A percentile compares a stretch with the other conserved stretches of the same genome.
Evolutionary conservation across 257 asterid genomes (phyloP).

Genomic region (Scutellaria minor): DNA sequence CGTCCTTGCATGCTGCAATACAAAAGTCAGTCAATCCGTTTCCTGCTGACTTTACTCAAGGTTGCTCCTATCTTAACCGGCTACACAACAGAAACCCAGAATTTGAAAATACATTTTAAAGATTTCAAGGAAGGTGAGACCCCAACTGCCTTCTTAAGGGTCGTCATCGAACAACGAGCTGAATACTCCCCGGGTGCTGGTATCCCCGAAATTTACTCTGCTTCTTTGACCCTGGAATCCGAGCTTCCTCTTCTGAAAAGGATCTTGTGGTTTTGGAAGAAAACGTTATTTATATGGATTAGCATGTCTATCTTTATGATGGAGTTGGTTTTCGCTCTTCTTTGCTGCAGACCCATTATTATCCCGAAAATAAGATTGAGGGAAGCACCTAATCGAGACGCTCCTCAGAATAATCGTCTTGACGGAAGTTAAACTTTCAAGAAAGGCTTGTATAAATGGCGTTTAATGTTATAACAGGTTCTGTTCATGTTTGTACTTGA

Average conservation of each 20-base stretch:
- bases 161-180: conserved; percentile 77
- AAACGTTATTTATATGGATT: conserved; percentile 76
- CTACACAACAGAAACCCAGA: conserved; percentile 75
- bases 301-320: conserved; percentile 67
- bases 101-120: conserved; percentile 52
- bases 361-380: conserved; percentile 65
- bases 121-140: conserved; percentile 62
- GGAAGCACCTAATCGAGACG: conserved; percentile 35
- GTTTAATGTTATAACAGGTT: conserved; percentile 21
- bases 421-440: conserved; percentile 30
- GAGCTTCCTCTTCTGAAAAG: conserved; percentile 71
- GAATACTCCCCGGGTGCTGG: conserved; percentile 72
- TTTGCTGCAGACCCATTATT: conserved; percentile 73
- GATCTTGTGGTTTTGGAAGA: conserved; percentile 77
- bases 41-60: conserved; percentile 64
- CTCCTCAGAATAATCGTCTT: conserved; percentile 36
- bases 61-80: conserved; percentile 75
- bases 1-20: conserved; percentile 78
- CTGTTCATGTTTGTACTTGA: conserved; percentile 18
- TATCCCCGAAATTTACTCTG: conserved; percentile 77
- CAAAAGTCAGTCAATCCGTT: conserved; percentile 72
- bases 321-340: conserved; percentile 67
- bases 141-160: conserved; percentile 77
- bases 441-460: neutral
- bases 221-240: conserved; percentile 64